Evolutionary conservation across 2,329 filamentous ascomycete genomes (phyloP).

Genomic region (Cladosporium austrohemisphaericum): DNA sequence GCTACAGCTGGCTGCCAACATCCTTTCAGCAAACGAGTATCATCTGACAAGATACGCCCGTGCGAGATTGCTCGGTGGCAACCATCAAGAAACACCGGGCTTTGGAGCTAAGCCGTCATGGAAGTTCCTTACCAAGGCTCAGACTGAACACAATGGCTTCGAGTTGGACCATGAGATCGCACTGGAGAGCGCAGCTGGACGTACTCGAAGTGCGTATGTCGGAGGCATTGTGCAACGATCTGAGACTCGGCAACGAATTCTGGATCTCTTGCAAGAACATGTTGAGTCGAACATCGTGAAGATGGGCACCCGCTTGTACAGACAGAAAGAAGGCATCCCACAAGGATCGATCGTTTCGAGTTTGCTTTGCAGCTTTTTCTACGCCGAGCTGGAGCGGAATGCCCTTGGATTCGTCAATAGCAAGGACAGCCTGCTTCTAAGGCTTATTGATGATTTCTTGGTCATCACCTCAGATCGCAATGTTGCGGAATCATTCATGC

Average conservation of each 20-base stretch:
- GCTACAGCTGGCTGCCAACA: constrained; percentile 58
- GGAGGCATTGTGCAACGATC: constrained; percentile 60
- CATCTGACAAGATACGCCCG: constrained; percentile 71
- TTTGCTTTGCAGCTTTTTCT: constrained; percentile 91
- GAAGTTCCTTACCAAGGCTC: constrained; percentile 42
- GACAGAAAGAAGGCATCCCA: constrained; percentile 84
- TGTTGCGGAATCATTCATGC: constrained; percentile 69
- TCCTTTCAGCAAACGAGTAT: constrained; percentile 62
- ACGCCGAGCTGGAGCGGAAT: constrained; percentile 75
- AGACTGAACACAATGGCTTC: constrained; percentile 26
- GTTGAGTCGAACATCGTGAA: constrained; percentile 82
- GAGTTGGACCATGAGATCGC: constrained; percentile 17
- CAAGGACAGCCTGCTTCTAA: constrained; percentile 61
- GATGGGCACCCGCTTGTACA: constrained; percentile 82
- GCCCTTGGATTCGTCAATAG: constrained; percentile 63
- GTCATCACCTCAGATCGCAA: constrained; percentile 69
- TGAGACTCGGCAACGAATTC: constrained; percentile 56
- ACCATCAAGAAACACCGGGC: constrained; percentile 32
- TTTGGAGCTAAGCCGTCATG: constrained; percentile 34
- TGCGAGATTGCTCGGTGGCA: constrained; percentile 51
- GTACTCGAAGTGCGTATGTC: constrained; percentile 70
- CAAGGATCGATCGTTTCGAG: constrained; percentile 89
- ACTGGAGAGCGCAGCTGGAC: constrained; percentile 30
- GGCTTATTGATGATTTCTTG: constrained; percentile 89
- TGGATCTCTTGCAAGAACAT: constrained; percentile 72